Evolutionary conservation across 345 rosid species (phyloP).

Genomic region (Eutrema yunnanense): DNA sequence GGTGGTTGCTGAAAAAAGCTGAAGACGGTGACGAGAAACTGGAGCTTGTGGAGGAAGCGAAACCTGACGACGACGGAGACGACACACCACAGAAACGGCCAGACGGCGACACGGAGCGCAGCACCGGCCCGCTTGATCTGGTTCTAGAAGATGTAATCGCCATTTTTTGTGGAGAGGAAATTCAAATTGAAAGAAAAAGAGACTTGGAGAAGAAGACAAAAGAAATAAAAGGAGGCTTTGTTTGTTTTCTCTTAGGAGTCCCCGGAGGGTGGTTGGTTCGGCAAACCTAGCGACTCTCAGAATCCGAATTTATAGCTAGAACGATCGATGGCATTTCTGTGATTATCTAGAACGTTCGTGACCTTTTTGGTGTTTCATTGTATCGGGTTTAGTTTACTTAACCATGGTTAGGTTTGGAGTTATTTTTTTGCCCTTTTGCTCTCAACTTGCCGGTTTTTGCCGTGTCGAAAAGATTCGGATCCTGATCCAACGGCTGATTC

Average conservation of each 20-base stretch:
- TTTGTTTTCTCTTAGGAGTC: conserved; percentile 8
- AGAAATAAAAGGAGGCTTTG: not conserved
- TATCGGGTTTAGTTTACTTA: conserved; percentile 11
- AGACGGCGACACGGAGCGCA: conserved; percentile 48
- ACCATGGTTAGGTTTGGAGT: conserved; percentile 26
- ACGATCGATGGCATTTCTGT: conserved; percentile 8
- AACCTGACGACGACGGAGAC: conserved; percentile 45
- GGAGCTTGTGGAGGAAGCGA: conserved; percentile 57
- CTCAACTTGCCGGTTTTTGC: conserved; percentile 21
- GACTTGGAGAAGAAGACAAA: not conserved
- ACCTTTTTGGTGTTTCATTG: conserved; percentile 1
- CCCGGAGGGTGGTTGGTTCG: conserved; percentile 45
- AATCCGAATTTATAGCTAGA: conserved; percentile 42
- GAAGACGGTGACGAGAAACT: conserved; percentile 44
- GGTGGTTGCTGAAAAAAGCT: conserved; percentile 33
- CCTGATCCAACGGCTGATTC: conserved; percentile 41
- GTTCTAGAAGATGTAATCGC: conserved; percentile 37
- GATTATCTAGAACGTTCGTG: not conserved
- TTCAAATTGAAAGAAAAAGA: not conserved
- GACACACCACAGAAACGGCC: conserved; percentile 36
- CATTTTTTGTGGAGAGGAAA: conserved; percentile 14
- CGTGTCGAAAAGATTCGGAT: conserved; percentile 28
- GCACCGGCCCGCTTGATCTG: conserved; percentile 49
- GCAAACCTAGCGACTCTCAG: conserved; percentile 74
- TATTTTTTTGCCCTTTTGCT: not conserved